phyloP scores from a whole-genome alignment of 805 yeast genomes.

The Kuraishia cidri region DNA sequence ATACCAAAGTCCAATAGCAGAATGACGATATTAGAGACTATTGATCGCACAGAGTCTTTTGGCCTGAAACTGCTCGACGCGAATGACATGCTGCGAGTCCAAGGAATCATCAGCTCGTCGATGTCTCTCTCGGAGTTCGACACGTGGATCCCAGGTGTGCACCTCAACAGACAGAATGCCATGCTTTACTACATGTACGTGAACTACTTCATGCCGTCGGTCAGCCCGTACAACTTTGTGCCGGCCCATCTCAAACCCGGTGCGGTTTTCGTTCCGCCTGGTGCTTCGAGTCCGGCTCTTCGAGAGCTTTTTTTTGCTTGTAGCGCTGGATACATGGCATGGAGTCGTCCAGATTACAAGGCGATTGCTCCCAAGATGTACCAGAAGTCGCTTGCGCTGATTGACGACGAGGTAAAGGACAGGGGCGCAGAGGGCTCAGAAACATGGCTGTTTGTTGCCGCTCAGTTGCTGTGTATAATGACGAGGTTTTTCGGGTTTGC shows the following conservation, averaged over 20 bases:
- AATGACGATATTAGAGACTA: too few species aligned
- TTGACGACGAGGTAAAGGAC: background rate
- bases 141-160: conserved; percentile 4
- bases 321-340: conserved; percentile 4
- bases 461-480: conserved; percentile 2
- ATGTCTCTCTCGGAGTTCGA: background rate
- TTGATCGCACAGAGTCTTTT: too few species aligned
- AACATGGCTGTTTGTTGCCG: conserved; percentile 5
- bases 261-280: conserved; percentile 4
- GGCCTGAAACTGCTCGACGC: too few species aligned
- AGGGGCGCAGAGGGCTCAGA: conserved; percentile 3
- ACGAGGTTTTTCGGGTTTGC: conserved; percentile 2
- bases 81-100: too few species aligned
- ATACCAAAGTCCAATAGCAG: too few species aligned
- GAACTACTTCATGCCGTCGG: conserved; percentile 3
- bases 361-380: background rate
- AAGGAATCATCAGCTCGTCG: background rate
- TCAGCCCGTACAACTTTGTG: conserved; percentile 2
- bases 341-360: conserved; percentile 1
- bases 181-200: conserved; percentile 4
- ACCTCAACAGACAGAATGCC: conserved; percentile 2
- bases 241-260: conserved; percentile 2
- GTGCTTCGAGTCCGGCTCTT: conserved; percentile 2
- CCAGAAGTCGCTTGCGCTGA: conserved; percentile 1
- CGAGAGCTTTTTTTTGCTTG: conserved; percentile 4